Evolutionary conservation across 2,329 filamentous ascomycete species (phyloP).

Genomic region (Arthrobotrys sinensis): DNA sequence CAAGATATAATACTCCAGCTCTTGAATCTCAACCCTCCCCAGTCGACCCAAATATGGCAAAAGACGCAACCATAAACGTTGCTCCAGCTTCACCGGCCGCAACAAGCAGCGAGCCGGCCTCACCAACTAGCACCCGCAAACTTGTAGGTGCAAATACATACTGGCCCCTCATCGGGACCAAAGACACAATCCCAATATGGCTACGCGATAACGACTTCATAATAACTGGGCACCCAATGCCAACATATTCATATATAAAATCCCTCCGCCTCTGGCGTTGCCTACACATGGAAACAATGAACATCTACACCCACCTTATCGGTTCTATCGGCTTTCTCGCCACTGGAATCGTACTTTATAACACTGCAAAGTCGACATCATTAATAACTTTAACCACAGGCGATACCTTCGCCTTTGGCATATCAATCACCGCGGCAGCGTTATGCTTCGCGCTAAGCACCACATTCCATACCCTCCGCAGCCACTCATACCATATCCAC

Average conservation of each 20-base stretch:
- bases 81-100: not conserved
- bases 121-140: slow-evolving; percentile 13
- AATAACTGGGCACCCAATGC: slow-evolving; percentile 63
- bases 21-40: not conserved
- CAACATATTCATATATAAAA: slow-evolving; percentile 63
- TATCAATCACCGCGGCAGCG: slow-evolving; percentile 26
- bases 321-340: slow-evolving; percentile 20
- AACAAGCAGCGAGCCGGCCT: slow-evolving; percentile 2
- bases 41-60: slow-evolving; percentile 4
- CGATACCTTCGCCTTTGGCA: slow-evolving; percentile 36
- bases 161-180: slow-evolving; percentile 63
- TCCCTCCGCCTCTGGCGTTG: slow-evolving; percentile 48
- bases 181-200: slow-evolving; percentile 64
- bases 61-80: slow-evolving; percentile 13
- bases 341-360: slow-evolving; percentile 17
- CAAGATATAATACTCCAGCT: slow-evolving; percentile 3
- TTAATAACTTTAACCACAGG: slow-evolving; percentile 8
- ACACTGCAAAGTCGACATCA: slow-evolving; percentile 5
- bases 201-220: slow-evolving; percentile 63
- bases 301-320: slow-evolving; percentile 35
- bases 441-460: slow-evolving; percentile 62
- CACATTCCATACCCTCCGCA: slow-evolving; percentile 65
- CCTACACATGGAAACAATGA: slow-evolving; percentile 42
- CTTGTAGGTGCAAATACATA: slow-evolving; percentile 7
- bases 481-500: slow-evolving; percentile 65